Evolutionary conservation across 805 yeast genomes (phyloP), one percentile per base, ranked within the genome.

Genomic region (Candida fluviatilis): DNA sequence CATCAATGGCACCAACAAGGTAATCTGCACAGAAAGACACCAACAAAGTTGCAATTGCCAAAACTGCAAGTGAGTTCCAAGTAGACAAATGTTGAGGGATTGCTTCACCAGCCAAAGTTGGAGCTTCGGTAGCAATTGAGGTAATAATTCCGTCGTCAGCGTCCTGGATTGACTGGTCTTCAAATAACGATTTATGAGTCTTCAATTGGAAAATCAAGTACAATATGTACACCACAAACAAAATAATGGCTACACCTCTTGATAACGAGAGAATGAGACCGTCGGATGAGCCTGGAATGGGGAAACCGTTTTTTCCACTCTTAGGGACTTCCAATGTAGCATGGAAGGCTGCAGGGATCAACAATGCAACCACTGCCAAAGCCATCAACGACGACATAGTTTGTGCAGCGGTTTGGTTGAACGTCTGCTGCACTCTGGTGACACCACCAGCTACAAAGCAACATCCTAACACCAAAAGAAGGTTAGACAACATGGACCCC

Each of bases 361-460:
- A 64, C 51, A 93, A 71, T 1, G 96, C 90, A 27, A 93, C 83
- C 34, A 93, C 82, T 2, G 96, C 86, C 40, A 93, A 79, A 1
- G 95, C 95, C 79, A 93, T 77, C 47, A 93, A 72, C 1, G 97
- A 89, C 24, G 89, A 78, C 99, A 93, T 93, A 5, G 98, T 90
- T 64, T 93, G 98, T 4, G 99, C 99, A 5, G 90, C 97, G 1
- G 98, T 91, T 62, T 86, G 95, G 68, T 89, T 89, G 67, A 93
- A 93, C 1, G 74, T 74, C 62, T 93, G 98, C 59, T 85, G 93
- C 26, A 82, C 72, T 46, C 93, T 77, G 48, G 85, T 82, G 58
- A 82, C 75, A 13, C 99, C 99, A 40, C 99, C 99, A 30, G 85
- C 89, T 12, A 91, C 64, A 56, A 93, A 93, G 58, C 97, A 89